A percentile compares a stretch with the other conserved stretches of the same genome.
phyloP scores from a whole-genome alignment of 345 rosid genomes.

The Balakata baccata region DNA sequence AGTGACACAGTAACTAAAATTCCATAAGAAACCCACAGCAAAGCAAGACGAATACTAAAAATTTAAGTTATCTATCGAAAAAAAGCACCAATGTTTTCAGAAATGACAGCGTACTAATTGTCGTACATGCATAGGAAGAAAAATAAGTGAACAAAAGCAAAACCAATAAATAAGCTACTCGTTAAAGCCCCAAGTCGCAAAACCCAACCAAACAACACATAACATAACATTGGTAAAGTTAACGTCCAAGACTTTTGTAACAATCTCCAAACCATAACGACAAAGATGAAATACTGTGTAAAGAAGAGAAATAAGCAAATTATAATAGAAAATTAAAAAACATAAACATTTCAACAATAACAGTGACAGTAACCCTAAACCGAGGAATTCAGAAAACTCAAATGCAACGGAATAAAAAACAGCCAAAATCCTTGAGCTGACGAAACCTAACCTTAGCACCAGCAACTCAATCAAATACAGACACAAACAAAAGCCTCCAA shows the following conservation, averaged over 20 bases:
- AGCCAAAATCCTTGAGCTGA: background rate
- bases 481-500: background rate
- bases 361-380: background rate
- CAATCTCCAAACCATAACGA: background rate
- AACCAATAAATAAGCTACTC: too few species aligned
- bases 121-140: background rate
- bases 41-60: background rate
- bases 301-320: background rate
- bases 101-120: background rate
- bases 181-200: constrained; percentile 4
- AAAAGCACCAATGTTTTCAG: background rate
- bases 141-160: background rate
- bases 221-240: background rate
- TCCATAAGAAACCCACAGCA: too few species aligned
- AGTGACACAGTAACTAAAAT: background rate
- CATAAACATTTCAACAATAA: constrained; percentile 12
- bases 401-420: background rate
- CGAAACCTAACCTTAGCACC: constrained; percentile 24
- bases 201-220: background rate
- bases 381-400: background rate
- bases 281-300: constrained; percentile 1
- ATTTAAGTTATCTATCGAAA: background rate
- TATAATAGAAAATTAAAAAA: constrained; percentile 9
- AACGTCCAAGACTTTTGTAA: background rate
- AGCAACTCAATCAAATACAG: constrained; percentile 6